phyloP scores from a whole-genome alignment of 106 monocot genomes.

The Gastrodia elata region DNA sequence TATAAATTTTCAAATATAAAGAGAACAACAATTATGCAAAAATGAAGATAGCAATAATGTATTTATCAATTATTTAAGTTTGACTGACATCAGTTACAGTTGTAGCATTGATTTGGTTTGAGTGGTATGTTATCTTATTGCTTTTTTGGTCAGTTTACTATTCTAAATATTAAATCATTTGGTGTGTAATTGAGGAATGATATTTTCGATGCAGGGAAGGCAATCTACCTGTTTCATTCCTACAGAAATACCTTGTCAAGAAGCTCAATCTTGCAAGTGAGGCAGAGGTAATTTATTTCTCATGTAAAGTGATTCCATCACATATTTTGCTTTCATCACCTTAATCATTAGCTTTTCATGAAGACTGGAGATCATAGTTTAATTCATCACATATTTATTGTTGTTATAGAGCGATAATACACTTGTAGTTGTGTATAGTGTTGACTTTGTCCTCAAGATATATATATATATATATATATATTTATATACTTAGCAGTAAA shows the following conservation, averaged over 20 bases:
- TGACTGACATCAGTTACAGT: neutral
- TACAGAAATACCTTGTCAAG: conserved; percentile 33
- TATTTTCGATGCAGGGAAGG: conserved; percentile 26
- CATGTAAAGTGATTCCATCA: neutral
- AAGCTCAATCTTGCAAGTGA: conserved; percentile 40
- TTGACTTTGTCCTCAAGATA: too few relatives aligned
- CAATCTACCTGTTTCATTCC: conserved; percentile 30
- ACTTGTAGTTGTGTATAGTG: too few relatives aligned
- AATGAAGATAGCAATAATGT: neutral
- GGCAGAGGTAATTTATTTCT: conserved; percentile 27
- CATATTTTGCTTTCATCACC: neutral
- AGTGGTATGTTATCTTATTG: neutral
- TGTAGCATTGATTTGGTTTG: neutral
- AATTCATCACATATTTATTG: too few relatives aligned
- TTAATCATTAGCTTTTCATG: neutral
- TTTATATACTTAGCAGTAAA: too few relatives aligned
- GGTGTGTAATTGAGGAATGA: neutral
- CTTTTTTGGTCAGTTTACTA: neutral
- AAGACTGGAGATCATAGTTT: too few relatives aligned
- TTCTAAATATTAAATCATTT: neutral
- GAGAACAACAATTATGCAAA: neutral
- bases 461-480: too few relatives aligned
- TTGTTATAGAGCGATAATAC: too few relatives aligned
- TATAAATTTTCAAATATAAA: neutral
- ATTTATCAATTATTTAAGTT: neutral